Conservation (phyloP, 768 basidiomycete genomes). For the Butyriboletus loyo region DNA sequence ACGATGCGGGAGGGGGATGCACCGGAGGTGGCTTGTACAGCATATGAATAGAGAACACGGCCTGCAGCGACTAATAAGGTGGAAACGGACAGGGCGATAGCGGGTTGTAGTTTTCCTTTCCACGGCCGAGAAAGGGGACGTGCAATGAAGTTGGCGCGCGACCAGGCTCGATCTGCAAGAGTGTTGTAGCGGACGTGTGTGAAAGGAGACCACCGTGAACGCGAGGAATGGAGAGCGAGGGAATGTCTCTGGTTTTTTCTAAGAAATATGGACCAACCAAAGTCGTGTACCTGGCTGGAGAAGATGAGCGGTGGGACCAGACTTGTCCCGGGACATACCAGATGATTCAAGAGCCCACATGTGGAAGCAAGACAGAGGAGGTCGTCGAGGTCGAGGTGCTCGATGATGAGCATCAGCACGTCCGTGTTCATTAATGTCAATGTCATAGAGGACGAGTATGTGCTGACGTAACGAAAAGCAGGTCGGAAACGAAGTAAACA, state of each 20-base stretch:
- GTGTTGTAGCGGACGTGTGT: conserved; percentile 48
- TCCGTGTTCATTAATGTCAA: conserved; percentile 45
- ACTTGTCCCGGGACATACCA: conserved; percentile 36
- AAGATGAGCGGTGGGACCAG: background rate
- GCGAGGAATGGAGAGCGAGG: conserved; percentile 44
- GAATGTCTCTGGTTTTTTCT: conserved; percentile 53
- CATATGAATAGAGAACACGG: conserved; percentile 53
- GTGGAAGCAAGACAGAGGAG: conserved; percentile 33
- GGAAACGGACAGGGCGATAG: conserved; percentile 51
- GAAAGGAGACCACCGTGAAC: conserved; percentile 43
- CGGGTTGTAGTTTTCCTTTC: conserved; percentile 53
- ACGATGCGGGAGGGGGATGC: conserved; percentile 41
- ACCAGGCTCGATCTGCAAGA: conserved; percentile 56
- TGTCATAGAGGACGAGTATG: background rate
- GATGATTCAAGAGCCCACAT: conserved; percentile 27
- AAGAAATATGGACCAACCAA: conserved; percentile 57
- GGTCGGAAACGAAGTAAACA: no score
- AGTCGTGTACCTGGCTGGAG: conserved; percentile 49
- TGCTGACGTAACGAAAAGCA: conserved; percentile 20
- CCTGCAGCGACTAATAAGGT: conserved; percentile 64
- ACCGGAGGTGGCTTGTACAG: conserved; percentile 36
- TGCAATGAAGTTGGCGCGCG: conserved; percentile 48
- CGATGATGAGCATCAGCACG: conserved; percentile 52
- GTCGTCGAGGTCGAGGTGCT: conserved; percentile 42
- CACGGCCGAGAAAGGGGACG: conserved; percentile 63